These are phyloP conservation scores for Hirsutella thompsonii DNA, from an alignment of 2,329 filamentous ascomycete species.

Conservation along the genomic window DNA sequence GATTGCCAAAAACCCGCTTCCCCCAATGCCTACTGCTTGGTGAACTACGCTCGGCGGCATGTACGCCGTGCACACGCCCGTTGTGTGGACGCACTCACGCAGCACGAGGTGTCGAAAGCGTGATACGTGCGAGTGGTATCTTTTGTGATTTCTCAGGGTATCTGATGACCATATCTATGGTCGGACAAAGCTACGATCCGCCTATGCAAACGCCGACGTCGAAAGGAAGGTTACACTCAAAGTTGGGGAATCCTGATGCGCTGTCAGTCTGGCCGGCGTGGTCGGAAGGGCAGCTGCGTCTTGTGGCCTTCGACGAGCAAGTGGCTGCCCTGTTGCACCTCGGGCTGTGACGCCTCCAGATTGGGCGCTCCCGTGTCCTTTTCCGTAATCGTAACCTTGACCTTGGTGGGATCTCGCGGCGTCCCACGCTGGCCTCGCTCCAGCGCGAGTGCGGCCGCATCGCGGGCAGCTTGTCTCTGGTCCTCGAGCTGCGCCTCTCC, in stretches of 20 bases:
- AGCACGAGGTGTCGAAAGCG: too few relatives aligned
- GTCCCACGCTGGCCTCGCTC: conserved; percentile 29
- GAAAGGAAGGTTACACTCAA: neutral
- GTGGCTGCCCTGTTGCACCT: conserved; percentile 23
- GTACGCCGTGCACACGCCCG: too few relatives aligned
- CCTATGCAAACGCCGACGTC: neutral
- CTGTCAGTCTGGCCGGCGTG: neutral
- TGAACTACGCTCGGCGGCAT: neutral
- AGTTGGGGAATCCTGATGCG: neutral
- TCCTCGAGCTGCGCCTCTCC: conserved; percentile 31
- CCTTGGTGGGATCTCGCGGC: conserved; percentile 12
- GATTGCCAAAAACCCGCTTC: conserved; percentile 55
- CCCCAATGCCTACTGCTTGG: neutral
- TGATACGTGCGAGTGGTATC: too few relatives aligned
- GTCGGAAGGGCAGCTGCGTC: conserved; percentile 17
- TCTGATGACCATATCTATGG: neutral
- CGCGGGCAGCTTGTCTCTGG: conserved; percentile 23
- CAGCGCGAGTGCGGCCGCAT: conserved; percentile 31
- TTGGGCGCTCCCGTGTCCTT: conserved; percentile 23
- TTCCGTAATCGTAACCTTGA: conserved; percentile 39
- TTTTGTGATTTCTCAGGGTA: neutral
- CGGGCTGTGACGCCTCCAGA: conserved; percentile 7
- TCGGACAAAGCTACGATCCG: neutral
- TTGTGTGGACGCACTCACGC: too few relatives aligned
- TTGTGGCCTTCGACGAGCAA: conserved; percentile 38